A percentile compares a stretch with the other conserved stretches of the same genome.
Evolutionary conservation across 805 yeast species (phyloP).

Genomic region (Saccharomycopsis oosterbeekiorum): DNA sequence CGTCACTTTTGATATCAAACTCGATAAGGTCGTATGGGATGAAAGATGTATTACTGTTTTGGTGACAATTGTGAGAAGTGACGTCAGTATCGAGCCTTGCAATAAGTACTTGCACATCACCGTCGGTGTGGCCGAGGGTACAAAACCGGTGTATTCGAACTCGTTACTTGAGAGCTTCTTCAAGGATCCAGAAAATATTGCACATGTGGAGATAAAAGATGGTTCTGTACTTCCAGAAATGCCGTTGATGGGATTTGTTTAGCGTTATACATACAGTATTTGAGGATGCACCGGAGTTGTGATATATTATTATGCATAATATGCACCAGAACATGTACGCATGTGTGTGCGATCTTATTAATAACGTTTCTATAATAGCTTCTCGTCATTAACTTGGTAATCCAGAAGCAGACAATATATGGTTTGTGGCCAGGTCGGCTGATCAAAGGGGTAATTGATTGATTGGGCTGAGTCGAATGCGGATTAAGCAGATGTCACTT

Average conservation of each 20-base stretch:
- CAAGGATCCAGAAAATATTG: not conserved
- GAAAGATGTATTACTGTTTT: conserved; percentile 43
- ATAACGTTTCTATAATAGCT: no score
- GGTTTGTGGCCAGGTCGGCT: no score
- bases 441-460: no score
- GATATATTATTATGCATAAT: no score
- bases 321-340: no score
- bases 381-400: no score
- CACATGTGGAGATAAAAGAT: not conserved
- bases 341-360: no score
- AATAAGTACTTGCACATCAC: conserved; percentile 58
- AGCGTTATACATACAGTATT: no score
- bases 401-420: no score
- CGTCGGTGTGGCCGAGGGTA: conserved; percentile 44
- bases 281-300: no score
- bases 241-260: conserved; percentile 3
- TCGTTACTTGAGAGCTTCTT: conserved; percentile 22
- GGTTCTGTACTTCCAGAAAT: not conserved
- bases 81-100: conserved; percentile 12
- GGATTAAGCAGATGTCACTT: no score
- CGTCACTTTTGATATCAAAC: conserved; percentile 29
- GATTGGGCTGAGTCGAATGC: no score
- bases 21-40: conserved; percentile 41
- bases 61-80: conserved; percentile 28
- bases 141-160: conserved; percentile 48